These are phyloP conservation scores for Globisporangium spinosum DNA, from an alignment of 352 stramenopile species.

Conservation along the genomic window DNA sequence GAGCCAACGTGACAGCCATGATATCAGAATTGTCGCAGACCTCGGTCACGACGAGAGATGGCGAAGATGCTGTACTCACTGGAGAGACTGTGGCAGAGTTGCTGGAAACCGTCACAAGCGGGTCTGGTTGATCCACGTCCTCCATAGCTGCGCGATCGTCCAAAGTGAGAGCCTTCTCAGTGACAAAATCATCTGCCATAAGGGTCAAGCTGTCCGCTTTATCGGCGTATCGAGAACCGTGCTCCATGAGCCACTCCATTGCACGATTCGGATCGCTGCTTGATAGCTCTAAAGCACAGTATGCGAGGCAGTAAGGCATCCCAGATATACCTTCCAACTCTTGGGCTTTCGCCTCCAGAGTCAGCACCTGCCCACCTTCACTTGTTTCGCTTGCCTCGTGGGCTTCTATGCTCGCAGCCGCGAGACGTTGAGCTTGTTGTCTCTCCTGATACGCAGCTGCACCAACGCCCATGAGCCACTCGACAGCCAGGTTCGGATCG, in stretches of 20 bases:
- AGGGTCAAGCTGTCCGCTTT: constrained; percentile 44
- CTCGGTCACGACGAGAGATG: constrained; percentile 16
- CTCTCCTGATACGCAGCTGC: constrained; percentile 71
- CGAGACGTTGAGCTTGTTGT: constrained; percentile 53
- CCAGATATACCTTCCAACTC: constrained; percentile 77
- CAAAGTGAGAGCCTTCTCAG: constrained; percentile 39
- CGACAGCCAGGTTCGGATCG: constrained; percentile 79
- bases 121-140: constrained; percentile 71
- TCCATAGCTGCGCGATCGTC: constrained; percentile 69
- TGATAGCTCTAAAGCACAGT: constrained; percentile 69
- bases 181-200: constrained; percentile 45
- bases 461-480: constrained; percentile 84
- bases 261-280: constrained; percentile 80
- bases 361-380: constrained; percentile 19
- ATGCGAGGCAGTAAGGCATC: constrained; percentile 61
- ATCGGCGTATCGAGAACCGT: constrained; percentile 57
- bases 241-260: constrained; percentile 89
- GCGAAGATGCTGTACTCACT: neutral
- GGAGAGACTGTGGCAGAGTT: constrained; percentile 8
- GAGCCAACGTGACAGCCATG: constrained; percentile 75
- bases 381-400: constrained; percentile 19
- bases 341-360: constrained; percentile 54
- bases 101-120: constrained; percentile 40
- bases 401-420: constrained; percentile 37
- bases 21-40: constrained; percentile 49